Percentiles rank a stretch among this genome's conserved stretches.
Conservation (phyloP, 1,139 yeast genomes). For the Yarrowia galli region DNA sequence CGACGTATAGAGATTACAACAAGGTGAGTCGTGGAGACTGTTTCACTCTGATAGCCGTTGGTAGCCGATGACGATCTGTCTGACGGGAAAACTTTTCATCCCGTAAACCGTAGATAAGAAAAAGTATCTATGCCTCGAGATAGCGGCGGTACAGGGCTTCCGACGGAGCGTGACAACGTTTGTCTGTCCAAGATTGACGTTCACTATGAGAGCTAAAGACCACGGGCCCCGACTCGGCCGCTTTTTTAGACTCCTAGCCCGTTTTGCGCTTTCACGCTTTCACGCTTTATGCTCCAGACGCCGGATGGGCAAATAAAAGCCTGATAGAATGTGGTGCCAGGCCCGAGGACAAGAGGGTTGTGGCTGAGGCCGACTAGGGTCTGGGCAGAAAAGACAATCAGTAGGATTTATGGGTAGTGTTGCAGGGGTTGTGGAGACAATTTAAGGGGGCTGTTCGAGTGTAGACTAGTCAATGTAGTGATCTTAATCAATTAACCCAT, state of each 20-base stretch:
- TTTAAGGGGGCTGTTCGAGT: too few species aligned
- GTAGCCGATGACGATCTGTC: not conserved
- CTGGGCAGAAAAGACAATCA: too few species aligned
- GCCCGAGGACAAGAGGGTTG: slow-evolving; percentile 35
- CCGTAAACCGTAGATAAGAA: not conserved
- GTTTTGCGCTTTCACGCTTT: slow-evolving; percentile 3
- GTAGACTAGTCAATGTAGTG: too few species aligned
- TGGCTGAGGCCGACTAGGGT: slow-evolving; percentile 20
- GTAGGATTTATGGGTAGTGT: not conserved
- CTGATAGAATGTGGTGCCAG: slow-evolving; percentile 19
- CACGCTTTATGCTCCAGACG: not conserved
- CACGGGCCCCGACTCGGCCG: slow-evolving; percentile 11
- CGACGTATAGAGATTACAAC: too few species aligned
- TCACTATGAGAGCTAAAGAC: not conserved
- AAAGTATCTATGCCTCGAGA: slow-evolving; percentile 6
- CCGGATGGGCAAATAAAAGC: not conserved
- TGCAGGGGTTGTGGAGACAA: not conserved
- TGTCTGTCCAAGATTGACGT: not conserved
- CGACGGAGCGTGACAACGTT: too few species aligned
- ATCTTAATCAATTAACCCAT: too few species aligned
- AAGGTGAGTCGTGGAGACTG: too few species aligned
- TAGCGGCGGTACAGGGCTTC: not conserved
- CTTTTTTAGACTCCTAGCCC: not conserved
- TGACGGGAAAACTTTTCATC: not conserved
- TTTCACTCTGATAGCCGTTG: slow-evolving; percentile 7